Evolutionary conservation across 78 protist genomes (phyloP), one percentile per base, ranked within the genome.

Genomic region (Tieghemostelium lacteum): DNA sequence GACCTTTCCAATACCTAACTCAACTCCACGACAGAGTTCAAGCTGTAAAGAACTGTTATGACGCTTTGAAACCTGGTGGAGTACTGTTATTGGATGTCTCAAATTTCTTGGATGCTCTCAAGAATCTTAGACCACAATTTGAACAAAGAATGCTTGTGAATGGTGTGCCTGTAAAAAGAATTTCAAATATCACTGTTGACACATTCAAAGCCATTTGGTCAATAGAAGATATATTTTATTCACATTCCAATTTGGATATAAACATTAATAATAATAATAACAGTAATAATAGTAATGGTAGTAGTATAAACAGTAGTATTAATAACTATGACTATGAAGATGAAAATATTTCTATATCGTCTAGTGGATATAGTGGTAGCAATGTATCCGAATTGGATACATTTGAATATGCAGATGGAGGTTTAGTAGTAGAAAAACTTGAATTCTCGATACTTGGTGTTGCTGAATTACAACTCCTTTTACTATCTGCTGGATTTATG

Each of bases 1-100:
- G 91, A 12, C 91, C 91, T 63, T 83, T 83, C 24, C 91, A 83
- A 31, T 83, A 83, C 26, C 24, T 83, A 49, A 42, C 65, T 3
- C 36, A 36, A 4, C 36, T 83, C 29, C 61, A 58, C 1, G 78
- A 83, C 33, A 31, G 78, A 40, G 14, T 83, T 1, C 10, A 7
- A 10, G 76, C 91, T 24, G 24, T 83, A 34, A 31, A 73, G 31
- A 66, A 69, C 8, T 61, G 66, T 8, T 83, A 69, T 37, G n/a
- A 39, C n/a, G 31, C 91, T 10, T 39, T 71, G 0, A 37, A 33
- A 31, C 91, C 91, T 2, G 91, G 91, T 31, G 91, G 91, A 0
- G 67, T 83, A 2, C 57, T 70, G 22, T 26, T 83, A 26, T 20
- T 83, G 1, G 91, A 83, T 37, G 49, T 83, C 14, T 83, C 91